phyloP scores from a whole-genome alignment of 768 basidiomycete species.

The Psilocybe sp. region DNA sequence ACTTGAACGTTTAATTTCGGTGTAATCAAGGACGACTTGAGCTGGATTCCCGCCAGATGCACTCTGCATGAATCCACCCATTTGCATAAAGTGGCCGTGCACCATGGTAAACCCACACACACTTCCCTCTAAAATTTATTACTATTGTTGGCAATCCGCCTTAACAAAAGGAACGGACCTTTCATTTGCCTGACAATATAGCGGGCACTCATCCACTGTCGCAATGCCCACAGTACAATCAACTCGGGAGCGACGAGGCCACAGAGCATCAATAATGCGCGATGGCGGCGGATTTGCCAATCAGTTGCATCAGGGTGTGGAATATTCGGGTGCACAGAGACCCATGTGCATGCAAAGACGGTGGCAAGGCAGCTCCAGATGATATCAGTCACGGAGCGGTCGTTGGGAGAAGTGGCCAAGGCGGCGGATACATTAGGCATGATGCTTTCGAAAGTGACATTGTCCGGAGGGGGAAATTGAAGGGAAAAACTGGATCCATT shows the following conservation, averaged over 20 bases:
- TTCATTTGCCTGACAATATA: neutral
- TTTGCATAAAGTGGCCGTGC: slow-evolving; percentile 10
- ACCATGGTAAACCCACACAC: slow-evolving; percentile 4
- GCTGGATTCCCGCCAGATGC: neutral
- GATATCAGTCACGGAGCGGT: no score
- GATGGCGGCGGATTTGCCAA: no score
- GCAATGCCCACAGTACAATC: slow-evolving; percentile 9
- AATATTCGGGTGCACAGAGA: no score
- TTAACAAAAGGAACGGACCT: neutral
- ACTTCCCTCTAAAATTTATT: neutral
- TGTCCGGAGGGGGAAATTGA: no score
- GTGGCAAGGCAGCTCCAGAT: no score
- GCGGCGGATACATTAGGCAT: no score
- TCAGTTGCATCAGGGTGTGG: no score
- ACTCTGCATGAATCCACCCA: slow-evolving; percentile 11
- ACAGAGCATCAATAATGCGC: neutral
- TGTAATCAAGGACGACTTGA: neutral
- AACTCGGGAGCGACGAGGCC: slow-evolving; percentile 10
- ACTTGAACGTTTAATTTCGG: neutral
- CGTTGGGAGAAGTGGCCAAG: no score
- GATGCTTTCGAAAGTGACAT: no score
- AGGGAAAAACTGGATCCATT: no score
- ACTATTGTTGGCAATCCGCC: neutral
- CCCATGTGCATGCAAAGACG: no score
- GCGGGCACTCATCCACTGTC: slow-evolving; percentile 5